Evolutionary conservation across 352 stramenopile species (phyloP).

Genomic region (Phytophthora fragariaefolia): DNA sequence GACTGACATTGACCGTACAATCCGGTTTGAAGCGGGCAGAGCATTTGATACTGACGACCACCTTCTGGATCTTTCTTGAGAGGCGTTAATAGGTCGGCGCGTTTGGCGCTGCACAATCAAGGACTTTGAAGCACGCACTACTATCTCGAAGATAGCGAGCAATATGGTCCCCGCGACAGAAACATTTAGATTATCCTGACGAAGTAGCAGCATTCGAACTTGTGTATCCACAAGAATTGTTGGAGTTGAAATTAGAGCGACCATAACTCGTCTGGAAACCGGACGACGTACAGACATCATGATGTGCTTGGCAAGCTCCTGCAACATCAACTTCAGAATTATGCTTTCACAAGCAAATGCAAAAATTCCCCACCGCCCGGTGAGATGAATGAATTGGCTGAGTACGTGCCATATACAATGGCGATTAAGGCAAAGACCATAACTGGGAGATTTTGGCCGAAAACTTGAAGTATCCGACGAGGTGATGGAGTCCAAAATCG

Average conservation of each 20-base stretch:
- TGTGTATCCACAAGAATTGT: conserved; percentile 51
- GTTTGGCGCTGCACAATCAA: conserved; percentile 20
- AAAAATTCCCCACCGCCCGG: conserved; percentile 15
- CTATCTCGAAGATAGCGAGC: conserved; percentile 36
- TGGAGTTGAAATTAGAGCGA: conserved; percentile 31
- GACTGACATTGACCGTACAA: background rate
- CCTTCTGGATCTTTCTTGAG: background rate
- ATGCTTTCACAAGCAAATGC: conserved; percentile 15
- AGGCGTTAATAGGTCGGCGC: background rate
- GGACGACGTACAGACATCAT: conserved; percentile 12
- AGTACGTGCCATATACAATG: conserved; percentile 23
- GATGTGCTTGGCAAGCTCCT: conserved; percentile 26
- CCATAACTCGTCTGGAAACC: conserved; percentile 26
- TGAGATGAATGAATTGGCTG: conserved; percentile 7
- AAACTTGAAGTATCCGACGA: conserved; percentile 13
- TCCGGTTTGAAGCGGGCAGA: background rate
- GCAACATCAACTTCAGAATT: conserved; percentile 25
- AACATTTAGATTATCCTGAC: conserved; percentile 22
- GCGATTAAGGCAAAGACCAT: conserved; percentile 10
- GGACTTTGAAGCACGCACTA: conserved; percentile 28
- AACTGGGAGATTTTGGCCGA: conserved; percentile 12
- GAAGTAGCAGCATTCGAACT: conserved; percentile 44
- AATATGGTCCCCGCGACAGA: conserved; percentile 28
- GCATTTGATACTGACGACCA: background rate
- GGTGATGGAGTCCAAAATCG: conserved; percentile 7